Percentiles rank a stretch among this genome's conserved stretches.
Evolutionary conservation across 78 protist genomes (phyloP).

Genomic region (Diacronema lutheri): DNA sequence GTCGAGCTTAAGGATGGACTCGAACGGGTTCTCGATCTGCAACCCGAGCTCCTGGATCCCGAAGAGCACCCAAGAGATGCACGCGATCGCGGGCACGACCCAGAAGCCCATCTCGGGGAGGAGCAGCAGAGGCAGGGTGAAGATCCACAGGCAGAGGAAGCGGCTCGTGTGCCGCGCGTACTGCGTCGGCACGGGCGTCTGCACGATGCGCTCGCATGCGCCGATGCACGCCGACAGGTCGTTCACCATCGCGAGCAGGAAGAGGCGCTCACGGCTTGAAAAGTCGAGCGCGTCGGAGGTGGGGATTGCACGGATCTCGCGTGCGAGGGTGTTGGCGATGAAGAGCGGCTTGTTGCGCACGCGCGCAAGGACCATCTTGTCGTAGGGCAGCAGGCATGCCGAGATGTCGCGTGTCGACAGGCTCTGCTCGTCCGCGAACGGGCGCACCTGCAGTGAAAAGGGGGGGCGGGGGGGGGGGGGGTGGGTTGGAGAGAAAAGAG

Average conservation of each 20-base stretch:
- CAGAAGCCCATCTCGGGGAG: neutral
- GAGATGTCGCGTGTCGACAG: no score
- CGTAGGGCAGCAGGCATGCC: no score
- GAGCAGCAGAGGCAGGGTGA: neutral
- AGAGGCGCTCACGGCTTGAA: conserved; percentile 2
- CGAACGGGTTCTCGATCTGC: neutral
- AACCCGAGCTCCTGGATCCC: conserved; percentile 17
- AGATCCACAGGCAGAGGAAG: conserved; percentile 21
- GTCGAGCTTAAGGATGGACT: no score
- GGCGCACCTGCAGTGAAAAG: no score
- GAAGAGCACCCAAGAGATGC: neutral
- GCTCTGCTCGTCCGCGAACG: no score
- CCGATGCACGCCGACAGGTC: neutral
- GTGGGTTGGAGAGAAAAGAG: no score
- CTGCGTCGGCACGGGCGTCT: conserved; percentile 42
- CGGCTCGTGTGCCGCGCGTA: conserved; percentile 45
- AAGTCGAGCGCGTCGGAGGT: neutral
- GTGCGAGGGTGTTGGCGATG: no score
- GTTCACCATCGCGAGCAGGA: neutral
- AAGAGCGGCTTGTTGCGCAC: no score
- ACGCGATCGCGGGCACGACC: neutral
- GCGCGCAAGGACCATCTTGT: no score
- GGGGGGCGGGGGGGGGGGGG: no score
- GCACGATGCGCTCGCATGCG: conserved; percentile 39
- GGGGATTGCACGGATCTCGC: neutral